These are phyloP conservation scores for Saccharomyces hybrid DNA, from an alignment of 1,139 yeast genomes.

Conservation along the genomic window DNA sequence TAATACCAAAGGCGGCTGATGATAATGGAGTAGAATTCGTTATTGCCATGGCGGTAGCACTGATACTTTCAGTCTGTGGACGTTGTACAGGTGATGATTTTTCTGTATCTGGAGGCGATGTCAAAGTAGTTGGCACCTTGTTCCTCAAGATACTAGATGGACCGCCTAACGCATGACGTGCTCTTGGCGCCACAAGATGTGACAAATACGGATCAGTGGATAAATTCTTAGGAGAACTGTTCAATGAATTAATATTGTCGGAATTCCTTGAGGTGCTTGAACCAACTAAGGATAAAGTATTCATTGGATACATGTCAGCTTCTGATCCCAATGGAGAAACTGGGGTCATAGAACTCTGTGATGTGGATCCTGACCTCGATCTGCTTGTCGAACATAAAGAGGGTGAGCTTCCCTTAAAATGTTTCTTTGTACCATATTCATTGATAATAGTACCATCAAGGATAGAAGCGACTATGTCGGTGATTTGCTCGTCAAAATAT, in stretches of 20 bases:
- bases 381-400: conserved; percentile 7
- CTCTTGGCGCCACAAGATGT: conserved; percentile 12
- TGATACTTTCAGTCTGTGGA: conserved; percentile 2
- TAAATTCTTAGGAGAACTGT: conserved; percentile 3
- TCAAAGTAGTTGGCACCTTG: conserved; percentile 7
- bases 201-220: conserved; percentile 8
- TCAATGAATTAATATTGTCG: conserved; percentile 4
- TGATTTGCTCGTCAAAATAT: conserved; percentile 19
- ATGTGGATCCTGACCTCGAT: conserved; percentile 5
- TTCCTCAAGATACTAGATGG: conserved; percentile 1
- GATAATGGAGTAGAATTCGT: conserved; percentile 12
- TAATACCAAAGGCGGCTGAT: conserved; percentile 2
- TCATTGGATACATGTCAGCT: conserved; percentile 9
- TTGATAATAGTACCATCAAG: conserved; percentile 19
- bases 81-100: not conserved
- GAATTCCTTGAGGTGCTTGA: conserved; percentile 8
- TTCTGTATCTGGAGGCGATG: conserved; percentile 6
- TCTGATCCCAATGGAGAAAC: conserved; percentile 6
- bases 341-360: conserved; percentile 5
- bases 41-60: conserved; percentile 5
- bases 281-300: conserved; percentile 4
- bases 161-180: conserved; percentile 3
- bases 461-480: conserved; percentile 20
- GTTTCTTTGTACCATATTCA: conserved; percentile 14
- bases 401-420: conserved; percentile 6